Evolutionary conservation across 805 yeast genomes (phyloP), one percentile per base, ranked within the genome.

Genomic region (Metschnikowia drakensbergensis): DNA sequence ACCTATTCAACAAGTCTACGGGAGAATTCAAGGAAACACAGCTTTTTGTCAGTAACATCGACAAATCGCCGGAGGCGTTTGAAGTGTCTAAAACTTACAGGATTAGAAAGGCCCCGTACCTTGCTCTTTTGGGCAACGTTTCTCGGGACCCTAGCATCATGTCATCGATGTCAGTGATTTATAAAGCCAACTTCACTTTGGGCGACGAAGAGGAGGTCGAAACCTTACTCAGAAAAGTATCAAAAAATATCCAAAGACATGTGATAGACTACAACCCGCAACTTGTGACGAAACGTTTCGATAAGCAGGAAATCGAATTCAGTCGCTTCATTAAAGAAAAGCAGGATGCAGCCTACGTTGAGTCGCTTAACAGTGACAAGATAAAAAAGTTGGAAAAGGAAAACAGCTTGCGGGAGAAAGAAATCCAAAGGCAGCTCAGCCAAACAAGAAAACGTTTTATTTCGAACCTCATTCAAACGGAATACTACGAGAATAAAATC

Each of bases 301-400:
- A 73, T 50, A 66, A 68, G 52, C 69, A 64, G 50, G 77, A 72
- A 50, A 67, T 71, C 40, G 76, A 73, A 50, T 54, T 65, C 44
- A 60, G 74, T 25, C 54, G 77, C 11, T 26, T 68, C 25, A 54
- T 73, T 30, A 71, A 71, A 42, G 71, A 70, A 47, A 68, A 68
- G 49, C 77, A 73, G 51, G 76, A 73, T 52, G 68, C 66, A 44
- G 77, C 77, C 3, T 73, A 71, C 53, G 52, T 59, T 39, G 66
- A 69, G 51, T 71, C 76, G 8, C 59, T 73, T 25, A 66, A 75
- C 32, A 72, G 69, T 41, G 94, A 87, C 64, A 74, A 69, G 54
- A 55, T 72, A 37, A 82, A 83, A 58, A 78, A 77, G 58, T 65
- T 72, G 35, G 69, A 76, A 51, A 77, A 74, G 53, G 65, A 64